Conservation (phyloP, 2,329 filamentous ascomycete genomes). For the Elsinoe ampelina region DNA sequence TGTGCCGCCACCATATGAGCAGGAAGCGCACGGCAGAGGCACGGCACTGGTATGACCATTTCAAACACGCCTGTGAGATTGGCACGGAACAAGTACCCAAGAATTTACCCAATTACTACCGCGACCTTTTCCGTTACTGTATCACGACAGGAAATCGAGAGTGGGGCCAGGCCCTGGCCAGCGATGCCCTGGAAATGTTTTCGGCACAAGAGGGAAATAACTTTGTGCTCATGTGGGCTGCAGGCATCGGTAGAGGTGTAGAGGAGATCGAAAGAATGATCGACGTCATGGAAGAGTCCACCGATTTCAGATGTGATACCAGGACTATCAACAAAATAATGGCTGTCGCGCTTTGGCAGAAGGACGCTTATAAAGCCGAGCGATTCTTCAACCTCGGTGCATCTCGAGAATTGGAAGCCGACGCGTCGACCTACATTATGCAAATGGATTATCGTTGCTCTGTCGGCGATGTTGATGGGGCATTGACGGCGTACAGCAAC, state of each 20-base stretch:
- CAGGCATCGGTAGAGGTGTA: constrained; percentile 59
- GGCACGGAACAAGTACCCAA: no score
- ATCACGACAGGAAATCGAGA: constrained; percentile 44
- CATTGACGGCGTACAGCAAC: constrained; percentile 54
- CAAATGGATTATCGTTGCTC: constrained; percentile 69
- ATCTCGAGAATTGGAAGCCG: constrained; percentile 55
- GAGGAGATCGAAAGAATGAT: constrained; percentile 68
- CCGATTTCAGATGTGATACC: constrained; percentile 47
- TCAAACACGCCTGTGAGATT: background rate
- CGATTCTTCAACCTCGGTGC: constrained; percentile 60
- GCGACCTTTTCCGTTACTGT: constrained; percentile 15
- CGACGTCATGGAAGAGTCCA: constrained; percentile 45
- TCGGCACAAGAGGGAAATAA: constrained; percentile 49
- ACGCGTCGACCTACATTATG: constrained; percentile 62
- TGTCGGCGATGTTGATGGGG: constrained; percentile 61
- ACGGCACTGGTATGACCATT: constrained; percentile 1
- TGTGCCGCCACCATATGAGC: background rate
- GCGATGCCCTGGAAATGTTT: constrained; percentile 23
- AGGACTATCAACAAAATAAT: constrained; percentile 70
- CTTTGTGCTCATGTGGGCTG: constrained; percentile 64
- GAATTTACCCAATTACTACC: background rate
- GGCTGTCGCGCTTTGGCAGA: constrained; percentile 57
- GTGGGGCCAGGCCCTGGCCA: constrained; percentile 55
- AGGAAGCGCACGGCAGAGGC: background rate
- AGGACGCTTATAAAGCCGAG: constrained; percentile 63